Conservation (phyloP, 2,329 filamentous ascomycete species). For the Sclerotinia trifoliorum region DNA sequence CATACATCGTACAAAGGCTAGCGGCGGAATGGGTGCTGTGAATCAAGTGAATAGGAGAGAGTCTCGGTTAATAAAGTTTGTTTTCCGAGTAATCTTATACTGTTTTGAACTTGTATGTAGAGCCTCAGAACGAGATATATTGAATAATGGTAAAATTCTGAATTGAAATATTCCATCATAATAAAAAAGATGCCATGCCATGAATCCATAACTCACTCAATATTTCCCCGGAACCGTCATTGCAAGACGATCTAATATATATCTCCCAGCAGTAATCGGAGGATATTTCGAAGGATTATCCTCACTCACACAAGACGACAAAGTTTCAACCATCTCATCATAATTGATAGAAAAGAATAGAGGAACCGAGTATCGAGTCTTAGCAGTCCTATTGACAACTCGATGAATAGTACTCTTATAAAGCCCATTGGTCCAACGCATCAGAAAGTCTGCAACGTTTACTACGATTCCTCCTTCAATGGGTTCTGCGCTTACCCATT, state of each 20-base stretch:
- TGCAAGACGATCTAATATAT: slow-evolving; percentile 36
- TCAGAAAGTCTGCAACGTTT: slow-evolving; percentile 52
- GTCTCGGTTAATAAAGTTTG: neutral
- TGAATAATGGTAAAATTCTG: neutral
- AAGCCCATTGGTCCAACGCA: slow-evolving; percentile 50
- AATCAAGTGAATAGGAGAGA: neutral
- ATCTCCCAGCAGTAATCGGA: slow-evolving; percentile 37
- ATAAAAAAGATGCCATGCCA: neutral
- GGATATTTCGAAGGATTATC: slow-evolving; percentile 35
- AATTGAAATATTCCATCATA: neutral
- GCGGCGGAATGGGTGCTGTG: neutral
- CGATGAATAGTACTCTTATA: slow-evolving; percentile 56
- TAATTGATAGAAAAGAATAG: slow-evolving; percentile 49
- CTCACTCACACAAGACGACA: slow-evolving; percentile 36
- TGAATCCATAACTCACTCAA: neutral
- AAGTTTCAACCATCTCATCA: slow-evolving; percentile 37
- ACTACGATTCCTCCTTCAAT: slow-evolving; percentile 50
- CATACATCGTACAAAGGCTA: neutral
- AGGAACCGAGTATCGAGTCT: slow-evolving; percentile 55
- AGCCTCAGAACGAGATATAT: neutral
- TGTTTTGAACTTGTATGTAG: neutral
- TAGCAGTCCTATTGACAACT: slow-evolving; percentile 52
- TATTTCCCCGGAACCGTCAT: slow-evolving; percentile 33
- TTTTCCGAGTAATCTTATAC: no score
- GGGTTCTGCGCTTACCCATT: slow-evolving; percentile 48